Evolutionary conservation across 495 filamentous ascomycete genomes (phyloP).

Genomic region (Aspergillus incahuasiensis): DNA sequence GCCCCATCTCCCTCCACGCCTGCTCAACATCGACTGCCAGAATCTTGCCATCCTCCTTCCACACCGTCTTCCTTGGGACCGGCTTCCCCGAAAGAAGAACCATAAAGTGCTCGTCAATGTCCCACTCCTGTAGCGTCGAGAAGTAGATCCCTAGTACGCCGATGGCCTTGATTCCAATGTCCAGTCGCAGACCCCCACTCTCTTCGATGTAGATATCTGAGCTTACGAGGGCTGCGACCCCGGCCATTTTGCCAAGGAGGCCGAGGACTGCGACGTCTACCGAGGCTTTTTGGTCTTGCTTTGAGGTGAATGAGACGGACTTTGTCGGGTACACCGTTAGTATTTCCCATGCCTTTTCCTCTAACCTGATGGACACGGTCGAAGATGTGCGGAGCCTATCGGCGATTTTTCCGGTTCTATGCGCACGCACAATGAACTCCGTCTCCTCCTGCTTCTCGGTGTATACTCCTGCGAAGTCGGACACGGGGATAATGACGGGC

Average conservation of each 20-base stretch:
- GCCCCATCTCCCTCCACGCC: slow-evolving; percentile 73
- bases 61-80: slow-evolving; percentile 63
- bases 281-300: slow-evolving; percentile 9
- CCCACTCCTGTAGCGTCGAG: slow-evolving; percentile 56
- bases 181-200: slow-evolving; percentile 57
- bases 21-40: slow-evolving; percentile 70
- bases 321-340: slow-evolving; percentile 66
- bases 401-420: slow-evolving; percentile 62
- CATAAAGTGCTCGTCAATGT: slow-evolving; percentile 65
- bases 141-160: slow-evolving; percentile 70
- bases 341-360: slow-evolving; percentile 71
- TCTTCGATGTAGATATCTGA: slow-evolving; percentile 52
- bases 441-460: slow-evolving; percentile 1
- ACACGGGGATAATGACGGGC: slow-evolving; percentile 62
- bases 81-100: slow-evolving; percentile 66
- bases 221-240: slow-evolving; percentile 66
- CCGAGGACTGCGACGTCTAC: slow-evolving; percentile 65
- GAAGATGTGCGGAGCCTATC: slow-evolving; percentile 39
- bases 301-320: slow-evolving; percentile 39
- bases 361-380: slow-evolving; percentile 56
- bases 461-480: slow-evolving; percentile 66
- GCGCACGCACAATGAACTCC: slow-evolving; percentile 67
- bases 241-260: slow-evolving; percentile 84
- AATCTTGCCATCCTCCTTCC: slow-evolving; percentile 54
- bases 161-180: slow-evolving; percentile 71